Percentiles rank a stretch among this genome's conserved stretches.
Evolutionary conservation across 495 filamentous ascomycete genomes (phyloP).

Genomic region (Tuber magnatum): DNA sequence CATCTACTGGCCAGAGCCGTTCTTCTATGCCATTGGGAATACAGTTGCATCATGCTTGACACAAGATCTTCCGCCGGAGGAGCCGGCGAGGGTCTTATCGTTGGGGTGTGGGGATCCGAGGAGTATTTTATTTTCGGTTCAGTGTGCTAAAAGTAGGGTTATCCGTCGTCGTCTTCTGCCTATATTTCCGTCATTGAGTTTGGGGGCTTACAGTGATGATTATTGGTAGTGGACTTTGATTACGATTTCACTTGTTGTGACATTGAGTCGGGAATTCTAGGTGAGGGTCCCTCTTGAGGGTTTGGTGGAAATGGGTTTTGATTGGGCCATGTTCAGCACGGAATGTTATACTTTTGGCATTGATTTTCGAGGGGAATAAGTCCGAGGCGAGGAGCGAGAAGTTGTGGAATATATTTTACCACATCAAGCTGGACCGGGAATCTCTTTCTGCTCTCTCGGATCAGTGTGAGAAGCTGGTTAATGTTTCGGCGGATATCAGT

Average conservation of each 20-base stretch:
- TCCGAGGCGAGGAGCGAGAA: conserved; percentile 20
- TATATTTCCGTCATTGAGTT: neutral
- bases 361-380: conserved; percentile 44
- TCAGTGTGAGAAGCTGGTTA: conserved; percentile 40
- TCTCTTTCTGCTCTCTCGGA: conserved; percentile 37
- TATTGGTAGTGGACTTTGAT: conserved; percentile 13
- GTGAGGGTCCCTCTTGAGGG: conserved; percentile 39
- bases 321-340: conserved; percentile 43
- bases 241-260: conserved; percentile 50
- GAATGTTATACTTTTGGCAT: conserved; percentile 49
- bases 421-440: conserved; percentile 46
- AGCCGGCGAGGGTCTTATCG: conserved; percentile 47
- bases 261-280: conserved; percentile 46
- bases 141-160: conserved; percentile 14
- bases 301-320: neutral
- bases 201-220: conserved; percentile 5
- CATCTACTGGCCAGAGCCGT: conserved; percentile 25
- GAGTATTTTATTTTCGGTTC: conserved; percentile 48
- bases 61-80: conserved; percentile 46
- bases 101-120: conserved; percentile 52
- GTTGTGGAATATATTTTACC: conserved; percentile 54
- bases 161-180: neutral
- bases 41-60: conserved; percentile 50
- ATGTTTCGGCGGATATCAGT: conserved; percentile 37
- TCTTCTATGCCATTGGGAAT: conserved; percentile 49